These are phyloP conservation scores for Phaseolus lunatus DNA, from an alignment of 306 rosid species.

Conservation along the genomic window DNA sequence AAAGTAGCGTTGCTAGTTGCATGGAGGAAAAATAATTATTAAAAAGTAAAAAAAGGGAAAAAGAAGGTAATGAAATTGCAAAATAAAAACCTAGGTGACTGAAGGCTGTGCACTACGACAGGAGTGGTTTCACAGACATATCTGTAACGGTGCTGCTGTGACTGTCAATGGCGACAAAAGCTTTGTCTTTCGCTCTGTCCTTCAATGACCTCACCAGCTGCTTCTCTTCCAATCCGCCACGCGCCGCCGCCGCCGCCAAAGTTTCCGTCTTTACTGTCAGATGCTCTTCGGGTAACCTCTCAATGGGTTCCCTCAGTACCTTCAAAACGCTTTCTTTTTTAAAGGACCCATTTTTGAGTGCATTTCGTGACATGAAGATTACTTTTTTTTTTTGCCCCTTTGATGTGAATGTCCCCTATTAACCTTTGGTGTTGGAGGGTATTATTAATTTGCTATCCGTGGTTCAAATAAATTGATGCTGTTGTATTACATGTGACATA, in stretches of 20 bases:
- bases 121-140: constrained; percentile 8
- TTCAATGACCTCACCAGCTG: constrained; percentile 38
- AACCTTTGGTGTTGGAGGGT: background rate
- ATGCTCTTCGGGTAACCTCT: constrained; percentile 57
- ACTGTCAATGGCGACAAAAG: constrained; percentile 54
- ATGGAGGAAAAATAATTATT: background rate
- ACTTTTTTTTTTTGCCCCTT: background rate
- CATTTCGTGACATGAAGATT: constrained; percentile 21
- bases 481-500: constrained; percentile 38
- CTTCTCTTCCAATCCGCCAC: constrained; percentile 33
- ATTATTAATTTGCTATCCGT: background rate
- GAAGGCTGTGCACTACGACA: background rate
- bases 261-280: constrained; percentile 46
- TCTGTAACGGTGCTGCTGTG: constrained; percentile 10
- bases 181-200: constrained; percentile 44
- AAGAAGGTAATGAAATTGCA: background rate
- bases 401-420: background rate
- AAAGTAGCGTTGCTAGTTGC: background rate
- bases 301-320: background rate
- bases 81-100: constrained; percentile 42
- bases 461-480: constrained; percentile 20
- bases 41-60: background rate
- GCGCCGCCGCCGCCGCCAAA: constrained; percentile 25
- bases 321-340: background rate
- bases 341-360: background rate